Percentiles rank a stretch among this genome's conserved stretches.
Conservation (phyloP, 192 early-diverging fungal species). For the Linnemannia hyalina region DNA sequence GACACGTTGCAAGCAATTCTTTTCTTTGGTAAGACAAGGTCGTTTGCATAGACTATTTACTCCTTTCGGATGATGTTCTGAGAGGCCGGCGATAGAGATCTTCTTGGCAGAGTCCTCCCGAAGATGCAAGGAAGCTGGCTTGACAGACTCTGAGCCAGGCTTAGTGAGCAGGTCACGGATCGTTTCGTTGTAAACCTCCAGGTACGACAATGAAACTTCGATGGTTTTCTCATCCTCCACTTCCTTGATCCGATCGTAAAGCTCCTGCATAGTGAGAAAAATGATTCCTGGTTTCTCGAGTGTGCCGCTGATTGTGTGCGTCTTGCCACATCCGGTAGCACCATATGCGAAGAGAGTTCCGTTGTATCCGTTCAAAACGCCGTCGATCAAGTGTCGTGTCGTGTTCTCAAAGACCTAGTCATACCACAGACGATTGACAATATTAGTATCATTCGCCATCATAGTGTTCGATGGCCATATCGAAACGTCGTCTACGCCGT, state of each 20-base stretch:
- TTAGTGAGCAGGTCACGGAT: slow-evolving; percentile 84
- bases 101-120: slow-evolving; percentile 79
- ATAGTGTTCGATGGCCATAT: neutral
- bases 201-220: slow-evolving; percentile 80
- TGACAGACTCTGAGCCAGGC: slow-evolving; percentile 33
- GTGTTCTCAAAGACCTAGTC: slow-evolving; percentile 74
- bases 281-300: slow-evolving; percentile 85
- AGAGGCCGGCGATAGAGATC: slow-evolving; percentile 79
- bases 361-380: slow-evolving; percentile 85
- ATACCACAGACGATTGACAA: neutral
- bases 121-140: slow-evolving; percentile 69
- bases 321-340: slow-evolving; percentile 89
- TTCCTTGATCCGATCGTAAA: slow-evolving; percentile 82
- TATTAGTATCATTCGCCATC: neutral
- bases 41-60: neutral
- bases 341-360: slow-evolving; percentile 94
- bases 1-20: neutral
- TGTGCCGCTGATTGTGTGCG: slow-evolving; percentile 79
- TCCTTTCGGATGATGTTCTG: slow-evolving; percentile 71
- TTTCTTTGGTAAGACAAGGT: neutral
- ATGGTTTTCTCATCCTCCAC: slow-evolving; percentile 81
- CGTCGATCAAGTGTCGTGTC: slow-evolving; percentile 74
- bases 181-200: slow-evolving; percentile 98
- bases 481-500: neutral
- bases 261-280: slow-evolving; percentile 91